Conservation (phyloP, 495 filamentous ascomycete genomes). For the Xylaria longipes region DNA sequence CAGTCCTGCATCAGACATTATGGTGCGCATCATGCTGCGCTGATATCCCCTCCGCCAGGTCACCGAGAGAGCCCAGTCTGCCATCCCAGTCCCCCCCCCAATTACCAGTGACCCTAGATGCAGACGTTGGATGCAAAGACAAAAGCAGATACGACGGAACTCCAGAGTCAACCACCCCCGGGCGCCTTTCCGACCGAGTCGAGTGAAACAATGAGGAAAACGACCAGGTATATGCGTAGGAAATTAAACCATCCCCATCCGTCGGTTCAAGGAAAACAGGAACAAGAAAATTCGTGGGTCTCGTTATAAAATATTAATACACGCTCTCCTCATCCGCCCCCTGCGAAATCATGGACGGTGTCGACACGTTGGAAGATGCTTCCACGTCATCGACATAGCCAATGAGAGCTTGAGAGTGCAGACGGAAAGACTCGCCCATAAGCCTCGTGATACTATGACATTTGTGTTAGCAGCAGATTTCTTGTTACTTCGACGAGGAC, state of each 20-base stretch:
- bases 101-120: constrained; percentile 53
- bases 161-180: constrained; percentile 34
- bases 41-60: constrained; percentile 44
- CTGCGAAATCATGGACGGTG: constrained; percentile 67
- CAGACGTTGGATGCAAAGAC: constrained; percentile 48
- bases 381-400: constrained; percentile 86
- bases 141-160: constrained; percentile 38
- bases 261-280: constrained; percentile 37
- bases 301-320: constrained; percentile 57
- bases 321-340: constrained; percentile 66
- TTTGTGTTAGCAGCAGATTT: constrained; percentile 52
- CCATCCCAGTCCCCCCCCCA: constrained; percentile 53
- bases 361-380: constrained; percentile 62
- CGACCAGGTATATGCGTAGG: constrained; percentile 58
- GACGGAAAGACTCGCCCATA: constrained; percentile 98
- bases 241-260: constrained; percentile 45
- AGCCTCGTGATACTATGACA: constrained; percentile 85
- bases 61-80: constrained; percentile 42
- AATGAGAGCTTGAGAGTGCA: constrained; percentile 90
- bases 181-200: constrained; percentile 40
- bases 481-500: constrained; percentile 17
- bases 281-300: constrained; percentile 52
- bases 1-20: constrained; percentile 61
- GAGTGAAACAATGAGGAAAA: constrained; percentile 39
- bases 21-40: constrained; percentile 50